These are phyloP conservation scores for Symmetrospora coprosmae DNA, from an alignment of 768 basidiomycete genomes.

Conservation along the genomic window DNA sequence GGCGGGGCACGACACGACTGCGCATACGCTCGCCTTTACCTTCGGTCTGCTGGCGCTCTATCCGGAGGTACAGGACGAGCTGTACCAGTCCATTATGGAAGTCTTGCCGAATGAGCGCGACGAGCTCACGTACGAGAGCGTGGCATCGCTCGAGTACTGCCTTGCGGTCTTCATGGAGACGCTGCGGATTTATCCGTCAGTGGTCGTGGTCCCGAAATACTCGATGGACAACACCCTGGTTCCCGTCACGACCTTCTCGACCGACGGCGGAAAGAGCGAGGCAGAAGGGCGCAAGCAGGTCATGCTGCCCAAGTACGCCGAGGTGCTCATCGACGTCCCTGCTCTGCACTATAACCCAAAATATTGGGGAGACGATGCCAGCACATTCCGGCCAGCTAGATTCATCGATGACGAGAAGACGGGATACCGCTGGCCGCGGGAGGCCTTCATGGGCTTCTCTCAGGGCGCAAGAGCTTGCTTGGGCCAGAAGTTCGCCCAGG, in stretches of 20 bases:
- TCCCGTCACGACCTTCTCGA: conserved; percentile 11
- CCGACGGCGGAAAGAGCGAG: not conserved
- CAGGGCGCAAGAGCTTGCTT: conserved; percentile 7
- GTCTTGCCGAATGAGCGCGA: conserved; percentile 12
- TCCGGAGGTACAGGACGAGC: conserved; percentile 28
- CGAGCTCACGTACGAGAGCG: not conserved
- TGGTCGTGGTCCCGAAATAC: conserved; percentile 24
- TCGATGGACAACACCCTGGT: conserved; percentile 19
- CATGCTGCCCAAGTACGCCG: not conserved
- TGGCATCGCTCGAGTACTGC: conserved; percentile 1
- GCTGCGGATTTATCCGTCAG: conserved; percentile 23
- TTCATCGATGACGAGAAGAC: conserved; percentile 8
- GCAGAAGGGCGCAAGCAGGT: conserved; percentile 4
- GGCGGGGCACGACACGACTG: conserved; percentile 35
- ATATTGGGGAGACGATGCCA: conserved; percentile 8
- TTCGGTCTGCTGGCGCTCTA: conserved; percentile 33
- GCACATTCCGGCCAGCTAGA: conserved; percentile 5
- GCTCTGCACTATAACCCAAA: conserved; percentile 10
- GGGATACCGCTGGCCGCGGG: conserved; percentile 14
- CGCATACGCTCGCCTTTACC: conserved; percentile 29
- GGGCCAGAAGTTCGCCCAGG: conserved; percentile 17
- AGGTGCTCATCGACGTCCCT: conserved; percentile 3
- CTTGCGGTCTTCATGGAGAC: conserved; percentile 27
- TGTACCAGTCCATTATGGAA: conserved; percentile 20
- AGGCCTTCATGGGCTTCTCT: conserved; percentile 14